These are phyloP conservation scores for Aspergillus pseudonomiae DNA, from an alignment of 2,329 filamentous ascomycete genomes.

Conservation along the genomic window DNA sequence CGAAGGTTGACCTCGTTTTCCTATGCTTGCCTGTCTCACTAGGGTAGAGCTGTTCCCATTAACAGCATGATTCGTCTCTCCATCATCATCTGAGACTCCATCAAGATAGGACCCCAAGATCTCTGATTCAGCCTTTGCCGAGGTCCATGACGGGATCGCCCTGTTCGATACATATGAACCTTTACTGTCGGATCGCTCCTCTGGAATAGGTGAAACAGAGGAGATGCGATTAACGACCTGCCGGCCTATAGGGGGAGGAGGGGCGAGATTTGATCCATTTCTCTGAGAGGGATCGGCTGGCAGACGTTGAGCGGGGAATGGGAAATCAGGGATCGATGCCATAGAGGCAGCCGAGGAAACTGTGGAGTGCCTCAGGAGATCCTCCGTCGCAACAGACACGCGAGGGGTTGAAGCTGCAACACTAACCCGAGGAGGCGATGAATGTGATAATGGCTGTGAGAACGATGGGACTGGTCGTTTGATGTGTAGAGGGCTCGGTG, in stretches of 20 bases:
- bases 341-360: conserved; percentile 29
- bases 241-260: conserved; percentile 25
- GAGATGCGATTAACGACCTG: conserved; percentile 63
- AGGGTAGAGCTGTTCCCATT: conserved; percentile 31
- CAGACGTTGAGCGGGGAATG: conserved; percentile 22
- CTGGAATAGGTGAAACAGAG: conserved; percentile 74
- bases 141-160: conserved; percentile 71
- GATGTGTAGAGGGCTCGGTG: conserved; percentile 27
- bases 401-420: conserved; percentile 27
- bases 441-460: conserved; percentile 30
- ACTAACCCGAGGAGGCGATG: conserved; percentile 22
- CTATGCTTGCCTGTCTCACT: conserved; percentile 47
- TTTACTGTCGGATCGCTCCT: conserved; percentile 63
- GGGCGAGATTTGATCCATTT: conserved; percentile 34
- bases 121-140: conserved; percentile 51
- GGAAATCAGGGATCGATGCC: conserved; percentile 34
- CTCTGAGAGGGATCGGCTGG: conserved; percentile 29
- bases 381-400: conserved; percentile 33
- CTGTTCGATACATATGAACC: conserved; percentile 71
- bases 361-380: conserved; percentile 31
- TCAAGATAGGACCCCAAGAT: conserved; percentile 44
- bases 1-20: conserved; percentile 45
- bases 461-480: conserved; percentile 30
- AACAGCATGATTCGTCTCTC: conserved; percentile 16
- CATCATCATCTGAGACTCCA: conserved; percentile 28